A percentile compares a stretch with the other conserved stretches of the same genome.
Conservation (phyloP, 2,329 filamentous ascomycete genomes). For the Aureobasidium sp. region DNA sequence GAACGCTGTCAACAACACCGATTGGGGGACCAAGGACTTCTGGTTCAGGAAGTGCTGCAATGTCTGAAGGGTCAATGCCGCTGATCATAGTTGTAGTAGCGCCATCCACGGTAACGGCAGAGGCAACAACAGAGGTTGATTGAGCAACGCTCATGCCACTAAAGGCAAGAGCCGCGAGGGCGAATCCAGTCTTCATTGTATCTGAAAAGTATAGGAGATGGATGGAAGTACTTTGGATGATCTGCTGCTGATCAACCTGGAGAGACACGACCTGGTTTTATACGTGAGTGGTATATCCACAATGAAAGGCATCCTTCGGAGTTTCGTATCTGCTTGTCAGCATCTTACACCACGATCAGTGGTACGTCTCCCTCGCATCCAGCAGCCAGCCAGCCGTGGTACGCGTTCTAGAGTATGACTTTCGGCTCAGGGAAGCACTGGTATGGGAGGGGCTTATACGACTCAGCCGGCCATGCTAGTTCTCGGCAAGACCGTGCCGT, state of each 20-base stretch:
- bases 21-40: background rate
- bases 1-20: background rate
- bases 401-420: background rate
- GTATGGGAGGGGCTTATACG: slow-evolving; percentile 13
- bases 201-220: background rate
- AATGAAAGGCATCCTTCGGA: background rate
- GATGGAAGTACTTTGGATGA: background rate
- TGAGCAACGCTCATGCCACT: slow-evolving; percentile 7
- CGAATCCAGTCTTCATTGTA: slow-evolving; percentile 4
- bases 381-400: background rate
- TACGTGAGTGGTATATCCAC: background rate
- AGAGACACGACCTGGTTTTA: background rate
- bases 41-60: slow-evolving; percentile 5
- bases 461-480: background rate
- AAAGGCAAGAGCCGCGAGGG: slow-evolving; percentile 16
- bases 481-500: slow-evolving; percentile 12
- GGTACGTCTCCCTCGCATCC: slow-evolving; percentile 6
- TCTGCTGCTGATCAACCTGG: slow-evolving; percentile 8
- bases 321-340: slow-evolving; percentile 6
- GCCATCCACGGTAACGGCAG: background rate
- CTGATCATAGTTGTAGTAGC: slow-evolving; percentile 5
- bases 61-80: slow-evolving; percentile 13
- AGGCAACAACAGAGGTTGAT: background rate
- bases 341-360: background rate
- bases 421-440: background rate